Evolutionary conservation across 2,329 filamentous ascomycete species (phyloP), one percentile per base, ranked within the genome.

Genomic region (Trichoderma semiorbis): DNA sequence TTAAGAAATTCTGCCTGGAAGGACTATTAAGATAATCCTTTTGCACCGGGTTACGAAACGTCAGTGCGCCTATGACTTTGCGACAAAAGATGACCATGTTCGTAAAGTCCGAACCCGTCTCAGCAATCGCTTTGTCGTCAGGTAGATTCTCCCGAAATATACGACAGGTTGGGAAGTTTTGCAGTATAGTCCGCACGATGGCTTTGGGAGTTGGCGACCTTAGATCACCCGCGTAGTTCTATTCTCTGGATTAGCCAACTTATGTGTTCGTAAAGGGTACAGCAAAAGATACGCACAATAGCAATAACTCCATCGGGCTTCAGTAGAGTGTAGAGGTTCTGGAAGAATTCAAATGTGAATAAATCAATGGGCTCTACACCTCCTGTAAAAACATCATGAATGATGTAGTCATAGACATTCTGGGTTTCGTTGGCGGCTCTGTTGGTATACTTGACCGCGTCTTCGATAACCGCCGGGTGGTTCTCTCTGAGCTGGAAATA

Each of bases 351-450:
- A 6, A 90, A 81, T 0, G 95, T 98, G 82, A 99, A 99, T 8
- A 99, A 88, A 8, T 91, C 86, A 3, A 95, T 89, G 0, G 96
- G 96, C 80, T 98, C 96, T 0, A 94, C 95, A 67, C 96, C 96
- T 28, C 96, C 96, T 0, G 96, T 99, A 80, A 99, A 99, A 28
- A 99, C 96, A 76, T 99, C 96, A 80, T 99, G 96, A 69, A 99
- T 87, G 78, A 99, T 96, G 83, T 97, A 98, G 83, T 98, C 92
- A 80, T 92, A 99, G 32, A 85, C 85, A 61, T 84, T 80, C 8
- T 81, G 79, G 71, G 83, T 76, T 32, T 82, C 76, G 65, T 81
- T 78, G 69, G 84, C 83, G 62, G 86, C 78, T 67, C 82, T 78
- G 60, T 84, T 81, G 21, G 89, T 87, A 80, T 90, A 97, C n/a